Evolutionary conservation across 1,284 basidiomycete species (phyloP).

Genomic region (Trichosporon coremiiforme): DNA sequence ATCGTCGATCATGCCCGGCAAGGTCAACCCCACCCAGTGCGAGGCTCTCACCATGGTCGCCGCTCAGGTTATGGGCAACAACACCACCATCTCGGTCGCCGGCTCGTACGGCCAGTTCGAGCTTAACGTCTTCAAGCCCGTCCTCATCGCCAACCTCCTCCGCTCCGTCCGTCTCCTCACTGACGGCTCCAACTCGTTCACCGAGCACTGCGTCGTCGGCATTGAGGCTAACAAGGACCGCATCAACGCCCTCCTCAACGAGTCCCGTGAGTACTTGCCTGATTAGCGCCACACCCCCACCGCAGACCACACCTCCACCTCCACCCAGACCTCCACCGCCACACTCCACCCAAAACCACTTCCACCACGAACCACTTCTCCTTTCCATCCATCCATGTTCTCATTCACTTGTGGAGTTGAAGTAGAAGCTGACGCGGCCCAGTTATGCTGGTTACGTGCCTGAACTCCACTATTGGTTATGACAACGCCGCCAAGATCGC

Average conservation of each 20-base stretch:
- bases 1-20: slow-evolving; percentile 99
- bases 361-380: background rate
- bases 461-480: slow-evolving; percentile 41
- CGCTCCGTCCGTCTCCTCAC: slow-evolving; percentile 91
- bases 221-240: slow-evolving; percentile 91
- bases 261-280: slow-evolving; percentile 67
- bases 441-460: slow-evolving; percentile 42
- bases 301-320: background rate
- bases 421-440: background rate
- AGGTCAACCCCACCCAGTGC: slow-evolving; percentile 99
- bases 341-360: background rate
- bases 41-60: slow-evolving; percentile 99
- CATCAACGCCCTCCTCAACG: slow-evolving; percentile 85
- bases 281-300: background rate
- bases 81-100: slow-evolving; percentile 88
- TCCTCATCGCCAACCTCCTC: slow-evolving; percentile 78
- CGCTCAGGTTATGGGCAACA: slow-evolving; percentile 98
- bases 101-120: slow-evolving; percentile 97
- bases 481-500: slow-evolving; percentile 80
- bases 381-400: slow-evolving; percentile 4
- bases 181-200: slow-evolving; percentile 92
- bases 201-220: slow-evolving; percentile 94
- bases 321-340: slow-evolving; percentile 5
- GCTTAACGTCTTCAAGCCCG: slow-evolving; percentile 99
- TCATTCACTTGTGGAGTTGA: background rate